Percentiles rank a stretch among this genome's conserved stretches.
These are phyloP conservation scores for Chamaenerion angustifolium DNA, from an alignment of 345 rosid genomes.

Conservation along the genomic window DNA sequence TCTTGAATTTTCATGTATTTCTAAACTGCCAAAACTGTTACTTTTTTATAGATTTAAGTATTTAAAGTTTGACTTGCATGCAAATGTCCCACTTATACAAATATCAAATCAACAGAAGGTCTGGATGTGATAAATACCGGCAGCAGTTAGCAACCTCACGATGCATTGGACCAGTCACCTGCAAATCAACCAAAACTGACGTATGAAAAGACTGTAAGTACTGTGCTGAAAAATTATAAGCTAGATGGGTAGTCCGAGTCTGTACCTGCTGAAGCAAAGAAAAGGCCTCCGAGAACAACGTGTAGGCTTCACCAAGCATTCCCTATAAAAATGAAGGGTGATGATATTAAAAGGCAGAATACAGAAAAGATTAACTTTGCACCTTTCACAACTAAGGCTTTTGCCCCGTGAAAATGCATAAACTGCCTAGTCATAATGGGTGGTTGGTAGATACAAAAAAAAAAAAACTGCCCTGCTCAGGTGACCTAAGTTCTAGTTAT, in stretches of 20 bases:
- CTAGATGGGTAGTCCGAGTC: slow-evolving; percentile 9
- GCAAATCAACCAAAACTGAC: slow-evolving; percentile 12
- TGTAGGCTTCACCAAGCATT: slow-evolving; percentile 90
- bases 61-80: slow-evolving; percentile 2
- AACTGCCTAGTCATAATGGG: too few relatives aligned
- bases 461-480: too few relatives aligned
- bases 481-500: too few relatives aligned
- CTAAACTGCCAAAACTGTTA: neutral
- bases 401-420: too few relatives aligned
- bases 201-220: neutral
- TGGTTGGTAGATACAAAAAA: slow-evolving; percentile 36
- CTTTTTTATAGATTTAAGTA: slow-evolving; percentile 5
- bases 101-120: neutral
- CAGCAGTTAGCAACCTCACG: slow-evolving; percentile 97
- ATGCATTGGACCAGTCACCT: slow-evolving; percentile 99
- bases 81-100: too few relatives aligned
- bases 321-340: slow-evolving; percentile 42
- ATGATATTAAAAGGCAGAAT: neutral
- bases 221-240: neutral
- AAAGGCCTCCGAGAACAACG: slow-evolving; percentile 87
- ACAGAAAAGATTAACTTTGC: neutral
- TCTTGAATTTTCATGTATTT: neutral
- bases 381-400: too few relatives aligned
- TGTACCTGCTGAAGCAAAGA: slow-evolving; percentile 92
- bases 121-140: slow-evolving; percentile 29